Evolutionary conservation across 202 grass and related monocot genomes (phyloP).

Genomic region (Panicum virgatum): DNA sequence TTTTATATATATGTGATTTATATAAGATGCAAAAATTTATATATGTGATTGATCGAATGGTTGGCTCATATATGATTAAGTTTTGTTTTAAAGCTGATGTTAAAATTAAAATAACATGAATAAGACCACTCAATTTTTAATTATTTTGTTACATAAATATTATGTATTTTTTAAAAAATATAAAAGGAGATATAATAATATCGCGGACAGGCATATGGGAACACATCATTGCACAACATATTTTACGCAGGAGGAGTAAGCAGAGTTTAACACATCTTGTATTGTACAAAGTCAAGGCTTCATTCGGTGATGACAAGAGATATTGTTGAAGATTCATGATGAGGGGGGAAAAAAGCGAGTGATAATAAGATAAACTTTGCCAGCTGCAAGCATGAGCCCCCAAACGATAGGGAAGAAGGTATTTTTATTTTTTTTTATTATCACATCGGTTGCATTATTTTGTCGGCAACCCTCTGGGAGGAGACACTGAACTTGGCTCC

Average conservation of each 20-base stretch:
- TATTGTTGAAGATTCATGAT: not conserved
- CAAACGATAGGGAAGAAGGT: not conserved
- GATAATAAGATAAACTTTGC: slow-evolving; percentile 3
- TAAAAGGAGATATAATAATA: not conserved
- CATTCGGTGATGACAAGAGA: not conserved
- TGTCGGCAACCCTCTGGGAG: not conserved
- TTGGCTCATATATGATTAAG: no score
- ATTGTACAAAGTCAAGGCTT: not conserved
- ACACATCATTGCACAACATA: not conserved
- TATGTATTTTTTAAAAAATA: not conserved
- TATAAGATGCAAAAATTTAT: not conserved
- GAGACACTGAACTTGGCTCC: slow-evolving; percentile 26
- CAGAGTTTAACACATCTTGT: not conserved
- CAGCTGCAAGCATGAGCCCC: not conserved
- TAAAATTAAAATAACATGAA: no score
- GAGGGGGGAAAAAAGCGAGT: not conserved
- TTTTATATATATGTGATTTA: no score
- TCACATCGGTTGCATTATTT: not conserved
- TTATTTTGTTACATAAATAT: no score
- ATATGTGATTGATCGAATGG: not conserved
- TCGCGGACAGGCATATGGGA: not conserved
- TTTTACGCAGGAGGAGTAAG: no score
- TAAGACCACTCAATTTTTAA: no score
- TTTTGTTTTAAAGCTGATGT: no score
- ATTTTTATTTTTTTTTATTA: not conserved